Base-by-base conservation (phyloP, 257 asterid species). In the Primulina tabacum region DNA sequence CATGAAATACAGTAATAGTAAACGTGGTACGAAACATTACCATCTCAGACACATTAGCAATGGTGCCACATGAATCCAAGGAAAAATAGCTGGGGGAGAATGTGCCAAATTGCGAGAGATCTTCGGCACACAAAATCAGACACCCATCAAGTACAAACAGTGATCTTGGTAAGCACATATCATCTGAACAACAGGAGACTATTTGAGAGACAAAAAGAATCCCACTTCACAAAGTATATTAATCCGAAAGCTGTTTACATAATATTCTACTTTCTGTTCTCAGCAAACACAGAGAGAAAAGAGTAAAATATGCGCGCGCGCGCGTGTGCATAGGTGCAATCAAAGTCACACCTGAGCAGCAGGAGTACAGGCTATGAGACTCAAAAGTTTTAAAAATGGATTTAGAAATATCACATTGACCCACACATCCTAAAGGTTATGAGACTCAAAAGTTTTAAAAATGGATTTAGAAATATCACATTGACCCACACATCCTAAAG, bases 111-210 rank as follows among this genome's bases (percentile, higher is more conserved):
- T 68, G 82, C 80, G 43, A 67, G 60, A 81, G 61, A 47, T 84
- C 84, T 79, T 83, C 90, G 67, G 70, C 61, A 79, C 84, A 80
- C 62, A 83, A 71, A 76, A 83, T 72, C 60, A 78, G 71, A 73
- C 73, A 76, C 68, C 72, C 76, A 71, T 77, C 80, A 70, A 84
- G 80, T 77, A 86, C 70, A 65, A 78, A 81, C 24, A 82, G 74
- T 7, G 87, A 86, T 76, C 84, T 76, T 37, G 83, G 62, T 62
- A 77, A 80, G 87, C 85, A 82, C 71, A 64, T 74, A 63, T 64
- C 59, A 55, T 75, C 87, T 76, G 84, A 61, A 56, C 26, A 73
- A 38, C 30, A 28, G 35, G 60, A 75, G 56, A 56, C 30, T 18
- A 50, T 62, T 20, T 58, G 18, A 68, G 62, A 62, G 18, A 60